A percentile compares a stretch with the other conserved stretches of the same genome.
Conservation (phyloP, 1,139 yeast species). For the Suhomyces taliae region DNA sequence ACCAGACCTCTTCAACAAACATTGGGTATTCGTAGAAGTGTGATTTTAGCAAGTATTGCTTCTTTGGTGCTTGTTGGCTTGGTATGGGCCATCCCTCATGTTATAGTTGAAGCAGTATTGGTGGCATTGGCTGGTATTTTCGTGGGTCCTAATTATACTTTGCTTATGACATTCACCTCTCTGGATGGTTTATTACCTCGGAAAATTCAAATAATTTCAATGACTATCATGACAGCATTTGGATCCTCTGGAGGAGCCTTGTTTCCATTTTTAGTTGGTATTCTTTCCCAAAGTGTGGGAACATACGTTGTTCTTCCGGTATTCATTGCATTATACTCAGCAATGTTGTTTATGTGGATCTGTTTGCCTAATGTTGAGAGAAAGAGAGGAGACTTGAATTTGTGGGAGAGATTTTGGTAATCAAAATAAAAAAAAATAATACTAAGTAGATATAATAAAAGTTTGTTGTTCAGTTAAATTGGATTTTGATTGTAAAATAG, state of each 20-base stretch:
- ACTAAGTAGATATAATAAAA: no score
- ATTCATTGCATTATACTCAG: conserved; percentile 37
- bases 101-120: conserved; percentile 43
- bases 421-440: background rate
- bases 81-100: conserved; percentile 47
- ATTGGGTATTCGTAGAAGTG: conserved; percentile 50
- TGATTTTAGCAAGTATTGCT: conserved; percentile 30
- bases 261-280: conserved; percentile 58
- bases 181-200: conserved; percentile 45
- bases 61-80: conserved; percentile 38
- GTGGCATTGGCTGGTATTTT: conserved; percentile 48
- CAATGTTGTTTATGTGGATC: conserved; percentile 46
- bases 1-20: conserved; percentile 38
- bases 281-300: conserved; percentile 48
- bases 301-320: conserved; percentile 55
- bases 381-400: conserved; percentile 8
- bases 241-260: conserved; percentile 64
- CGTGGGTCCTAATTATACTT: conserved; percentile 56
- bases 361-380: conserved; percentile 39
- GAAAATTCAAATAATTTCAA: conserved; percentile 51
- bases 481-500: no score
- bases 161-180: conserved; percentile 47
- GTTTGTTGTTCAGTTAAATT: no score
- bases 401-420: conserved; percentile 17
- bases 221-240: conserved; percentile 57